These are phyloP conservation scores for Calonectria montana DNA, from an alignment of 2,329 filamentous ascomycete genomes.

Conservation along the genomic window DNA sequence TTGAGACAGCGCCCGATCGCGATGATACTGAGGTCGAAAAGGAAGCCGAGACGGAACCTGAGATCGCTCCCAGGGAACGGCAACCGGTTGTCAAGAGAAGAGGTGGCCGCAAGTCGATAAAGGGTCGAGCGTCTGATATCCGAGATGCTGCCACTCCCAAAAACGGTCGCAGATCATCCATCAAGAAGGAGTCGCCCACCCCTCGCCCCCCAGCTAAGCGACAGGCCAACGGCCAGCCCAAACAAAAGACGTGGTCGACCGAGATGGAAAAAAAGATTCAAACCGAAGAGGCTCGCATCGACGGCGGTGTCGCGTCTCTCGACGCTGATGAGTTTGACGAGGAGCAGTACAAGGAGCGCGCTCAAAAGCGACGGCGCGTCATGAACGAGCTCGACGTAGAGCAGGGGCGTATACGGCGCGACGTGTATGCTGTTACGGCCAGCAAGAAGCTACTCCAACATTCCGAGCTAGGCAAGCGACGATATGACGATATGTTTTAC, in stretches of 20 bases:
- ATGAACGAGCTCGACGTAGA: slow-evolving; percentile 71
- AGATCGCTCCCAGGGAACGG: slow-evolving; percentile 38
- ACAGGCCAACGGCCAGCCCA: slow-evolving; percentile 70
- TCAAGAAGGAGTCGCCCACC: slow-evolving; percentile 60
- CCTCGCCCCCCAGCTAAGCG: slow-evolving; percentile 66
- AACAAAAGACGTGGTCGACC: slow-evolving; percentile 73
- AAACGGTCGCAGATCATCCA: slow-evolving; percentile 61
- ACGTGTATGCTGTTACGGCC: slow-evolving; percentile 69
- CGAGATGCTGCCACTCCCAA: slow-evolving; percentile 62
- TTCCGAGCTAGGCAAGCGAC: slow-evolving; percentile 76
- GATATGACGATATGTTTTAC: slow-evolving; percentile 82
- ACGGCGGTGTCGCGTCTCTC: slow-evolving; percentile 58
- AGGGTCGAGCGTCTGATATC: slow-evolving; percentile 64
- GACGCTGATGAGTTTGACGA: slow-evolving; percentile 57
- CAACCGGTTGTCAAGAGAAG: slow-evolving; percentile 47
- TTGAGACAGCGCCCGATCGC: slow-evolving; percentile 38
- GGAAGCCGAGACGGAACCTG: slow-evolving; percentile 50
- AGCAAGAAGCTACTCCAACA: slow-evolving; percentile 75
- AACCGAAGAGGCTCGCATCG: slow-evolving; percentile 54
- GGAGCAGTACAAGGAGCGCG: slow-evolving; percentile 63
- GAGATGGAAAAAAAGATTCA: slow-evolving; percentile 58
- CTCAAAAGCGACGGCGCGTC: slow-evolving; percentile 76
- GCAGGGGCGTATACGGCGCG: slow-evolving; percentile 72
- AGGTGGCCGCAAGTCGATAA: slow-evolving; percentile 52
- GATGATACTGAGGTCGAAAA: slow-evolving; percentile 48